Evolutionary conservation across 2,329 filamentous ascomycete species (phyloP).

Genomic region (Botrytis byssoidea): DNA sequence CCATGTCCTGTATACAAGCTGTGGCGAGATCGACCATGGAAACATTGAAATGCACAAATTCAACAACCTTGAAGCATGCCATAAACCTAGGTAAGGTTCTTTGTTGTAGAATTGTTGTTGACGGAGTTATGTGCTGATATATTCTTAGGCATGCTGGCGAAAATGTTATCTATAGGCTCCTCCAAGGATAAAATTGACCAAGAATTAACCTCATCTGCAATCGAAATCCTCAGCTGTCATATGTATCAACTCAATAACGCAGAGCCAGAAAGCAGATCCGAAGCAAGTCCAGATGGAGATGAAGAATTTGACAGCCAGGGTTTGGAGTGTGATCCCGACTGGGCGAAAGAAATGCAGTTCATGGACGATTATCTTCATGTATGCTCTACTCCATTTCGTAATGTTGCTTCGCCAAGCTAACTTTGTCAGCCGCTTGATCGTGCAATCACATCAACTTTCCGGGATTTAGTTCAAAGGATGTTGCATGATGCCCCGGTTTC

Average conservation of each 20-base stretch:
- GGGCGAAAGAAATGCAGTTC: constrained; percentile 29
- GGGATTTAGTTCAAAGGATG: constrained; percentile 20
- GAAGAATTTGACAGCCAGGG: constrained; percentile 33
- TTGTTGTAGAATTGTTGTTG: background rate
- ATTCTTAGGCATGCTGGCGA: constrained; percentile 16
- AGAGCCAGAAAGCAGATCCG: constrained; percentile 7
- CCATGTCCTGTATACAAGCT: constrained; percentile 27
- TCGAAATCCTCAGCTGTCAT: constrained; percentile 8
- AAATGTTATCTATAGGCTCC: constrained; percentile 18
- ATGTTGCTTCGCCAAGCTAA: constrained; percentile 21
- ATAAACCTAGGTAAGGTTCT: constrained; percentile 31
- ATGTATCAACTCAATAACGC: background rate
- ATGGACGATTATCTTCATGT: constrained; percentile 30
- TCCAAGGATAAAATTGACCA: constrained; percentile 13
- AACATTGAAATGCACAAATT: constrained; percentile 26
- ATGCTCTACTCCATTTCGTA: constrained; percentile 5
- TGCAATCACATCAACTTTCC: constrained; percentile 24
- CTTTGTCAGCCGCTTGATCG: constrained; percentile 29
- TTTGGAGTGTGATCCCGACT: constrained; percentile 24
- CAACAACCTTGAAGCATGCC: constrained; percentile 26
- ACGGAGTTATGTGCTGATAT: constrained; percentile 12
- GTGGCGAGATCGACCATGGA: constrained; percentile 23
- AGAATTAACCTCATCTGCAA: constrained; percentile 14
- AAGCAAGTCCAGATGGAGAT: constrained; percentile 28
- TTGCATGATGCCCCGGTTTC: constrained; percentile 22